Base-by-base conservation (phyloP, 768 basidiomycete genomes). In the Lactarius pseudohatsudake region DNA sequence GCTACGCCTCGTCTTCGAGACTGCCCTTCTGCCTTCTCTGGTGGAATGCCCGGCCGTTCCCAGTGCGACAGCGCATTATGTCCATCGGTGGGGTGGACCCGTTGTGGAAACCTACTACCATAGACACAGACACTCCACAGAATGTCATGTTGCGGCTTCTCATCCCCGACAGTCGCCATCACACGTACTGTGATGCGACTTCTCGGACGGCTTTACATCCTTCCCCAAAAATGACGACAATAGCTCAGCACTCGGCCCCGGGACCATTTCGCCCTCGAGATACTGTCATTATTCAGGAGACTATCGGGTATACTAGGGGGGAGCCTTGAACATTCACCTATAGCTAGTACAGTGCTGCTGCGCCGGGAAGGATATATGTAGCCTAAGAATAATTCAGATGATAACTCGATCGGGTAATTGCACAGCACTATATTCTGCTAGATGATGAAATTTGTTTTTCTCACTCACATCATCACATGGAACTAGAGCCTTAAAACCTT, bases 401-500 rank as follows among this genome's bases (percentile, higher is more conserved):
- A 43, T 32, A 47, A 47, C 45, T 45, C 41, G 18, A n/a, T 56
- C 55, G 16, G 55, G 18, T 56, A 32, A 22, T 53, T 53, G 22
- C 50, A 53, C 50, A 53, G 22, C 50, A 26, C 50, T 15, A 26
- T 13, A 26, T 53, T 53, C 4, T 26, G 22, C 10, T 32, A 28
- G 53, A 28, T 28, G 53, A 36, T 55, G 61, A 41, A n/a, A 28
- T 62, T 28, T 20, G 20, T 15, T 40, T 9, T 30, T 41, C 28
- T 54, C 40, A 28, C 34, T 26, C 50, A 26, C n/a, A 56, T 56
- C n/a, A 56, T 56, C 40, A 54, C 30, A 34, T 54, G n/a, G 22
- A 47, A 57, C 30, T 45, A 18, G 38, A 18, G 38, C 57, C 26
- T 56, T 30, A 56, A 50, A 56, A 56, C 32, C 57, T 26, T 40